phyloP scores from a whole-genome alignment of 1,284 basidiomycete species.

The Ceratobasidium theobromae region DNA sequence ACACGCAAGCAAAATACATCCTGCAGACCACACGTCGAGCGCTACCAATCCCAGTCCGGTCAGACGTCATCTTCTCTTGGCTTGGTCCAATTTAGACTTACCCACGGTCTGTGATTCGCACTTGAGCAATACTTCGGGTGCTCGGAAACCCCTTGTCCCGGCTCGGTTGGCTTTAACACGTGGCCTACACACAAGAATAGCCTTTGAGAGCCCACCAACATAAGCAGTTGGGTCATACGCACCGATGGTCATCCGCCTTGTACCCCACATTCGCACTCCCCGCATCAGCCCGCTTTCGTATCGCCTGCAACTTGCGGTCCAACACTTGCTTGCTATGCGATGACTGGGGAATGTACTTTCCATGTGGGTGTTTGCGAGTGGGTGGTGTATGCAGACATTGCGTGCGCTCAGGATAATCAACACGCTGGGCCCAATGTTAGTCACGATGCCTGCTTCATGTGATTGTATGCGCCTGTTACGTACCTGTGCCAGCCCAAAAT shows the following conservation, averaged over 20 bases:
- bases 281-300: slow-evolving; percentile 53
- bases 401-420: slow-evolving; percentile 45
- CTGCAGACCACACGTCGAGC: slow-evolving; percentile 95
- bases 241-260: slow-evolving; percentile 67
- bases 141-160: slow-evolving; percentile 94
- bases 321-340: slow-evolving; percentile 51
- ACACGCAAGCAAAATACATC: slow-evolving; percentile 91
- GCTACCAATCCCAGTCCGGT: slow-evolving; percentile 52
- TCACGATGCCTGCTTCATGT: background rate
- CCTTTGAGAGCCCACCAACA: background rate
- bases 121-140: slow-evolving; percentile 95
- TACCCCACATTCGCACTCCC: slow-evolving; percentile 72
- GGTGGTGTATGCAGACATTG: slow-evolving; percentile 73
- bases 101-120: slow-evolving; percentile 92
- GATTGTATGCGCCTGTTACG: slow-evolving; percentile 41
- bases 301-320: slow-evolving; percentile 60
- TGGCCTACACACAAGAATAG: slow-evolving; percentile 52
- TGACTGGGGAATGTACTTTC: slow-evolving; percentile 49
- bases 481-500: slow-evolving; percentile 94
- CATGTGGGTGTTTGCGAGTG: slow-evolving; percentile 64
- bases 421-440: slow-evolving; percentile 41
- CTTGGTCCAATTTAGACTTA: slow-evolving; percentile 45
- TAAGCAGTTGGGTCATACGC: slow-evolving; percentile 20
- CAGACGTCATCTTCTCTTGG: background rate
- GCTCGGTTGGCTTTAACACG: slow-evolving; percentile 93